Evolutionary conservation across 371 early-diverging fungal genomes (phyloP).

Genomic region (Actinomortierella wolfii): DNA sequence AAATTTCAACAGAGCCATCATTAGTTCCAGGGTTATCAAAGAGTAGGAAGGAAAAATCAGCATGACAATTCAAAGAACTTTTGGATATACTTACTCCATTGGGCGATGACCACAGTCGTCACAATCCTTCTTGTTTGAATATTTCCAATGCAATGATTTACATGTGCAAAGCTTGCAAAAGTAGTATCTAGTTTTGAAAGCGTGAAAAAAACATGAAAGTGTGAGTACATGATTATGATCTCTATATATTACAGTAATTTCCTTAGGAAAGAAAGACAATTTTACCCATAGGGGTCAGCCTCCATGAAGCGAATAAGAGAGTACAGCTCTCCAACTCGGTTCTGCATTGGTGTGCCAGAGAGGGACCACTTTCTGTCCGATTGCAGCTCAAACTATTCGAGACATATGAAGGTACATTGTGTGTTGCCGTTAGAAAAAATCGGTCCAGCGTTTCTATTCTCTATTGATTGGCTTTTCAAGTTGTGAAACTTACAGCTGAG

Average conservation of each 20-base stretch:
- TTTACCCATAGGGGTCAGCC: conserved; percentile 38
- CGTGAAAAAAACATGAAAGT: conserved; percentile 44
- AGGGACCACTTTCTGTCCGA: conserved; percentile 85
- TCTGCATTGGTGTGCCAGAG: conserved; percentile 98
- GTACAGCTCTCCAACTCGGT: conserved; percentile 96
- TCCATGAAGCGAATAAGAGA: conserved; percentile 89
- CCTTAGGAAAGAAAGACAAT: no score
- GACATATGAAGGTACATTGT: no score
- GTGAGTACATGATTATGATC: conserved; percentile 53
- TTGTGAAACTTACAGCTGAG: conserved; percentile 62
- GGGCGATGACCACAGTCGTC: conserved; percentile 78
- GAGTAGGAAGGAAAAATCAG: conserved; percentile 2
- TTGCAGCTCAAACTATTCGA: conserved; percentile 71
- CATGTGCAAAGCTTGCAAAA: conserved; percentile 90
- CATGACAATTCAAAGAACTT: not conserved
- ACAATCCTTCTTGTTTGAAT: conserved; percentile 67
- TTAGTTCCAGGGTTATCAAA: no score
- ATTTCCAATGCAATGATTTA: conserved; percentile 82
- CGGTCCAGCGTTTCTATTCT: not conserved
- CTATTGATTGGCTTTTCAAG: not conserved
- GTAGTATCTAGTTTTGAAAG: conserved; percentile 67
- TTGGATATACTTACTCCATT: conserved; percentile 55
- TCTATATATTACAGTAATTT: conserved; percentile 7
- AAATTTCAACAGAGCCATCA: not conserved
- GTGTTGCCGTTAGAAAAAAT: not conserved